phyloP scores from a whole-genome alignment of 805 yeast species.

The Candida qinlingensis region DNA sequence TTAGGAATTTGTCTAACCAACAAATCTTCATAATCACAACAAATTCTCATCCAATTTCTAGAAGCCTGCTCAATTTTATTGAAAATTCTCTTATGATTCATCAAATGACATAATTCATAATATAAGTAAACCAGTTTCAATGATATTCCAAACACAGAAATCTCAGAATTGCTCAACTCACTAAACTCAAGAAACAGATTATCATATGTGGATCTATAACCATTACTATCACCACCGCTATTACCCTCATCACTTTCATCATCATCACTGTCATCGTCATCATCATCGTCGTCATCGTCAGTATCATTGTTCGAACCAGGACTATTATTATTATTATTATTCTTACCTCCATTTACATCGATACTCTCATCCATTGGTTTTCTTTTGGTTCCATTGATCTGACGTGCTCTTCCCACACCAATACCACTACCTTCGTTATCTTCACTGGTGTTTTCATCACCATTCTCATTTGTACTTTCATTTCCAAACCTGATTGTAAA shows the following conservation, averaged over 20 bases:
- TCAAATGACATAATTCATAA: slow-evolving; percentile 34
- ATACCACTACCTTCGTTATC: not conserved
- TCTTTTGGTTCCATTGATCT: not conserved
- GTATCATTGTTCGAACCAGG: not conserved
- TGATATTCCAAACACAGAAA: slow-evolving; percentile 16
- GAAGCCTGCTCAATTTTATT: slow-evolving; percentile 31
- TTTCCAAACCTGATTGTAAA: slow-evolving; percentile 16
- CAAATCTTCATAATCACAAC: slow-evolving; percentile 41
- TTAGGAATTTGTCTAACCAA: slow-evolving; percentile 23
- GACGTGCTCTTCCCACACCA: not conserved
- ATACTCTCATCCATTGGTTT: not conserved
- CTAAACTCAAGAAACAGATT: slow-evolving; percentile 3
- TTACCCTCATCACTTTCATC: not conserved
- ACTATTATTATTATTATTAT: not conserved
- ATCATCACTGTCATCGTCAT: not conserved
- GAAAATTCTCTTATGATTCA: slow-evolving; percentile 42
- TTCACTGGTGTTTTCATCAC: not conserved
- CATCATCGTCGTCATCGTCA: slow-evolving; percentile 2
- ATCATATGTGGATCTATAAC: slow-evolving; percentile 3
- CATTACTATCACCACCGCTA: slow-evolving; percentile 2
- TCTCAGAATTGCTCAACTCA: not conserved
- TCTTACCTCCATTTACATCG: not conserved
- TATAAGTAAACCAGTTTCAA: slow-evolving; percentile 30
- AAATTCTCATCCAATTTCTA: slow-evolving; percentile 41
- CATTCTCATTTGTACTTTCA: slow-evolving; percentile 1